Evolutionary conservation across 768 basidiomycete genomes (phyloP).

Genomic region (Lepiota venenata): DNA sequence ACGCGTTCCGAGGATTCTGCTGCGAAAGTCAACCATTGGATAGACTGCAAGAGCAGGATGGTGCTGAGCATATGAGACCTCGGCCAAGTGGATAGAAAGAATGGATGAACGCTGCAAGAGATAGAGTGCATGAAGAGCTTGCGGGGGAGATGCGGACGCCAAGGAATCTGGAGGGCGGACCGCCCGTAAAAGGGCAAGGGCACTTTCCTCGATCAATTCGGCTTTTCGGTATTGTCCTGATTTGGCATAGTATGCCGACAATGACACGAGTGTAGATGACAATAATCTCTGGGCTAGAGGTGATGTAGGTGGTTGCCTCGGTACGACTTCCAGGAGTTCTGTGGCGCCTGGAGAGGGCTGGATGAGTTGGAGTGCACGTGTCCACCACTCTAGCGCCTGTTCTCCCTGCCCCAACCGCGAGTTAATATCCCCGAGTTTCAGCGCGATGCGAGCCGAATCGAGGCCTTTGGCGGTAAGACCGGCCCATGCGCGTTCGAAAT

Average conservation of each 20-base stretch:
- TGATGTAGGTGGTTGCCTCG: constrained; percentile 43
- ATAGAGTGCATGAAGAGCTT: constrained; percentile 61
- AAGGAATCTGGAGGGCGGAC: constrained; percentile 45
- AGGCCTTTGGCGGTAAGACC: constrained; percentile 33
- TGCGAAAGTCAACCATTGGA: constrained; percentile 56
- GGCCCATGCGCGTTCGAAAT: constrained; percentile 59
- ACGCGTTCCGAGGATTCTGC: constrained; percentile 69
- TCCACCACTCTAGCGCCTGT: constrained; percentile 70
- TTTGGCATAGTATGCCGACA: constrained; percentile 68
- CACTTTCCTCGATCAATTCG: constrained; percentile 49
- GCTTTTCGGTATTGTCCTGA: constrained; percentile 55
- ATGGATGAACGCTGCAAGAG: constrained; percentile 74
- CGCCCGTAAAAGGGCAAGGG: constrained; percentile 52
- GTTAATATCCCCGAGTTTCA: constrained; percentile 67
- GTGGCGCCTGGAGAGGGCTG: background rate
- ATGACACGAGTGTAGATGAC: constrained; percentile 58
- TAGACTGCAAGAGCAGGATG: constrained; percentile 38
- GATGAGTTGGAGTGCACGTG: constrained; percentile 47
- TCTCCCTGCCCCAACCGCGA: constrained; percentile 47
- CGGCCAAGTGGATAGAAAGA: constrained; percentile 68
- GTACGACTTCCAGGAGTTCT: constrained; percentile 22
- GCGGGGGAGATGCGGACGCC: constrained; percentile 45
- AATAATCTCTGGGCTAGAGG: constrained; percentile 64
- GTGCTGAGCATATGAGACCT: constrained; percentile 57
- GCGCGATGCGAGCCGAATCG: constrained; percentile 52